A percentile compares a stretch with the other conserved stretches of the same genome.
Evolutionary conservation across 768 basidiomycete species (phyloP).

Genomic region (Lactarius trivialis): DNA sequence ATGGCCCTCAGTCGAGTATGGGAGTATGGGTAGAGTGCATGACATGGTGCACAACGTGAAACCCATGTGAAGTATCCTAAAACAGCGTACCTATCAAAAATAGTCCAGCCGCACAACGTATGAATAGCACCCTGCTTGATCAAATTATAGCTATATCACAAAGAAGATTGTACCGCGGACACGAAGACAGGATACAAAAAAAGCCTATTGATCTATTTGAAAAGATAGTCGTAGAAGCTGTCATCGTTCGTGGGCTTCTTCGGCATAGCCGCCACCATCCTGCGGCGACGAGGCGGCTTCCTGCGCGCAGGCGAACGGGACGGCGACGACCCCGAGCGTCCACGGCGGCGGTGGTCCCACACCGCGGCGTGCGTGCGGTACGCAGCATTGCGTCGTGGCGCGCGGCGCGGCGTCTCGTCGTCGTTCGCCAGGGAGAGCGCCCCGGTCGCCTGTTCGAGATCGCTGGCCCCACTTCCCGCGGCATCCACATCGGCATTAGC

Average conservation of each 20-base stretch:
- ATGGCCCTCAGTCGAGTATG: no score
- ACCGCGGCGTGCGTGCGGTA: constrained; percentile 30
- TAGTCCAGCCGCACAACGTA: not conserved
- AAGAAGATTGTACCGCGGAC: not conserved
- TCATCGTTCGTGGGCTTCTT: not conserved
- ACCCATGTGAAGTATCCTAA: not conserved
- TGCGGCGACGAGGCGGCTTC: constrained; percentile 23
- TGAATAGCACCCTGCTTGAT: not conserved
- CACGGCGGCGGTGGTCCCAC: constrained; percentile 20
- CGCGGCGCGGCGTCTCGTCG: constrained; percentile 24
- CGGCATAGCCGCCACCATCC: constrained; percentile 18
- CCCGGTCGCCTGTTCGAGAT: constrained; percentile 19
- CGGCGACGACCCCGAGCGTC: constrained; percentile 44
- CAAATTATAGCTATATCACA: not conserved
- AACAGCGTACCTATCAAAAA: not conserved
- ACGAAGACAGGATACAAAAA: not conserved
- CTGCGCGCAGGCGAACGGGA: constrained; percentile 48
- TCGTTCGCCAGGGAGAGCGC: constrained; percentile 33
- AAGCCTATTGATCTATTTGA: not conserved
- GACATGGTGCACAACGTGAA: no score
- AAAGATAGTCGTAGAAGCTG: constrained; percentile 22
- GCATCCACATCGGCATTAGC: not conserved
- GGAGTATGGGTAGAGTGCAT: no score
- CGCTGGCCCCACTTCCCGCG: not conserved
- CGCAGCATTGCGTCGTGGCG: constrained; percentile 24